Conservation (phyloP, 805 yeast species). For the Teunomyces stri region DNA sequence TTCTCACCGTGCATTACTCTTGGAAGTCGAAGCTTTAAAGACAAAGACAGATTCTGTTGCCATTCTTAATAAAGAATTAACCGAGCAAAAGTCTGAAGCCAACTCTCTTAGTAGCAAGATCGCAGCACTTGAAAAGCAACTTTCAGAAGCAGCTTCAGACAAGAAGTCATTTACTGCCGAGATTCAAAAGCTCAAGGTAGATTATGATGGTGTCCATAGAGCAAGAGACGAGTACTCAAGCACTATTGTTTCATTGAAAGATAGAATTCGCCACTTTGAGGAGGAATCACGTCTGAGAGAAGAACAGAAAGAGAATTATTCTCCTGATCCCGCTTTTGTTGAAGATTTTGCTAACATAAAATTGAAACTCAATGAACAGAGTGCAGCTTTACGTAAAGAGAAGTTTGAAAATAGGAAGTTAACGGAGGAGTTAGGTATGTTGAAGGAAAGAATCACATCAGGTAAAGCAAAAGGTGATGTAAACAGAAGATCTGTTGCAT, state of each 20-base stretch:
- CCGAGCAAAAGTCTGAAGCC: background rate
- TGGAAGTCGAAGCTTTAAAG: slow-evolving; percentile 10
- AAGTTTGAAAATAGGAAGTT: slow-evolving; percentile 44
- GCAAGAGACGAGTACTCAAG: slow-evolving; percentile 27
- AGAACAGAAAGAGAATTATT: slow-evolving; percentile 37
- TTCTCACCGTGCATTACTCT: slow-evolving; percentile 11
- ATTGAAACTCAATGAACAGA: slow-evolving; percentile 50
- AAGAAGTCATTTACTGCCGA: slow-evolving; percentile 4
- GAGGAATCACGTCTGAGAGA: slow-evolving; percentile 13
- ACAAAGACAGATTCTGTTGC: slow-evolving; percentile 3
- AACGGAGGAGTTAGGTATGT: slow-evolving; percentile 54
- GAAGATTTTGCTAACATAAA: slow-evolving; percentile 49
- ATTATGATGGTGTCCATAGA: slow-evolving; percentile 17
- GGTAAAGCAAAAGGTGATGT: slow-evolving; percentile 44
- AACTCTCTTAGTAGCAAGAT: background rate
- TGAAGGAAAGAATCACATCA: slow-evolving; percentile 65
- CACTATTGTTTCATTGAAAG: slow-evolving; percentile 21
- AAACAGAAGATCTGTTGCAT: slow-evolving; percentile 31
- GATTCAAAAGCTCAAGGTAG: slow-evolving; percentile 21
- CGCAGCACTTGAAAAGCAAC: slow-evolving; percentile 7
- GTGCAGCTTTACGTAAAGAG: slow-evolving; percentile 49
- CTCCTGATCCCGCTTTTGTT: slow-evolving; percentile 33
- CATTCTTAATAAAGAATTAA: background rate
- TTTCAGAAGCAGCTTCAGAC: slow-evolving; percentile 7
- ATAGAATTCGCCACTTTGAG: background rate